Percentiles rank a stretch among this genome's conserved stretches.
Evolutionary conservation across 768 basidiomycete species (phyloP).

Genomic region (Phylloporus sp.): DNA sequence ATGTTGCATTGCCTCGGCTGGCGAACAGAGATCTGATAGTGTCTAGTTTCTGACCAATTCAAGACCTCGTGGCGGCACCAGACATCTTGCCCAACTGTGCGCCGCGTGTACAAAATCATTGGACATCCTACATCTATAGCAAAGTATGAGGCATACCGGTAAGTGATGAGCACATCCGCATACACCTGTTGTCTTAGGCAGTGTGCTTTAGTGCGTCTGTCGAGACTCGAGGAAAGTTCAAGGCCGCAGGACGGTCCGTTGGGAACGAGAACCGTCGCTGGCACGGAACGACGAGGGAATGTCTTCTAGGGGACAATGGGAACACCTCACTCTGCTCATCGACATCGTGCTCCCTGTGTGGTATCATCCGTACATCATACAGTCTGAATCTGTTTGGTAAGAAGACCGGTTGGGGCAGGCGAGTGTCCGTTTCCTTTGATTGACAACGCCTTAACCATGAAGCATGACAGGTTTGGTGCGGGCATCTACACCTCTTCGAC

Average conservation of each 20-base stretch:
- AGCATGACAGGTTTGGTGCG: slow-evolving; percentile 51
- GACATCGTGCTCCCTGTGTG: slow-evolving; percentile 56
- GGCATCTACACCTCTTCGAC: slow-evolving; percentile 76
- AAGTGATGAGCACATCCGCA: slow-evolving; percentile 10
- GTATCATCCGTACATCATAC: slow-evolving; percentile 61
- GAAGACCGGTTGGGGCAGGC: slow-evolving; percentile 74
- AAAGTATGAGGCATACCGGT: slow-evolving; percentile 62
- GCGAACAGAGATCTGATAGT: slow-evolving; percentile 1
- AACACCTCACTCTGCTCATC: slow-evolving; percentile 50
- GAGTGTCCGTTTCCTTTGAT: slow-evolving; percentile 9
- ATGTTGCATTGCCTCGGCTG: slow-evolving; percentile 14
- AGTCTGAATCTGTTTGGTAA: slow-evolving; percentile 61
- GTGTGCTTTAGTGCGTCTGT: slow-evolving; percentile 42
- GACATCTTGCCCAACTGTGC: slow-evolving; percentile 53
- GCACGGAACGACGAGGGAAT: slow-evolving; percentile 69
- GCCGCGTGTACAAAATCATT: slow-evolving; percentile 62
- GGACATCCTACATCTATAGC: slow-evolving; percentile 45
- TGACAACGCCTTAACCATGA: slow-evolving; percentile 3
- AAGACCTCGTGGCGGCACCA: slow-evolving; percentile 66
- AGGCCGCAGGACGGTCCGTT: slow-evolving; percentile 46
- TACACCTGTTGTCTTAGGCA: not conserved
- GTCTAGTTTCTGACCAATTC: slow-evolving; percentile 62
- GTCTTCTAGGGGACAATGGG: slow-evolving; percentile 61
- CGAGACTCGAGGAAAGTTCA: slow-evolving; percentile 59
- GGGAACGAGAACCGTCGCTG: slow-evolving; percentile 74